Evolutionary conservation across 176 grass and related monocot species (phyloP), one percentile per base, ranked within the genome.

Genomic region (Avena eriantha): DNA sequence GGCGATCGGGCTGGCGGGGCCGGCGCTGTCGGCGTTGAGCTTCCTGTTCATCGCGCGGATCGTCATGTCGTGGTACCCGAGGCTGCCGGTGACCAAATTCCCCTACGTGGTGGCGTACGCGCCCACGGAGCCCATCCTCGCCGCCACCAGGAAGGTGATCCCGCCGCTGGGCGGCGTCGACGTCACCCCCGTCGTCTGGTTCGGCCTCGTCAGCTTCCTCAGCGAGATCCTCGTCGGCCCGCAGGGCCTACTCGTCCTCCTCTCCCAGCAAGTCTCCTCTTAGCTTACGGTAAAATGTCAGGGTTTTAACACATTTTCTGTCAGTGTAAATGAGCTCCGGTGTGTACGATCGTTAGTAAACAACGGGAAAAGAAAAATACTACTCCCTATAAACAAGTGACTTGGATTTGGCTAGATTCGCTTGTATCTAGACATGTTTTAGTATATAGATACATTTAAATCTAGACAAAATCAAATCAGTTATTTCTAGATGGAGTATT

Each of bases 11-110:
- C 68, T 96, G 82, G 67, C 84, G 10, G 96, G 93, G 45, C 92
- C 93, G 82, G 86, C 88, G 83, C 88, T 96, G 68, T 98, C 93
- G 24, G 93, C 93, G 34, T 46, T 98, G 5, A 86, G 93, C 2
- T 96, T 98, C 83, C 86, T 96, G 56, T 98, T 98, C 87, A 90
- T 96, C 81, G 18, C 77, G 5, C 91, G 92, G 76, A 96, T 98
- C 81, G 84, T 98, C 63, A 96, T 98, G 96, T 98, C 96, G 24
- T 98, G 96, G 93, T 96, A 98, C 81, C 96, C 96, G 14, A 86
- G 90, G 91, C 90, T 98, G 10, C 92, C 93, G 1, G 92, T 96
- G 4, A 84, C 54, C 7, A 54, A 96, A 86, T 98, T 96, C 56
- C 96, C 93, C 0, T 98, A 96, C 90, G 93, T 94, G 60, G n/a